Base-by-base conservation (phyloP, 768 basidiomycete genomes). In the Leccinum longicurvipes region DNA sequence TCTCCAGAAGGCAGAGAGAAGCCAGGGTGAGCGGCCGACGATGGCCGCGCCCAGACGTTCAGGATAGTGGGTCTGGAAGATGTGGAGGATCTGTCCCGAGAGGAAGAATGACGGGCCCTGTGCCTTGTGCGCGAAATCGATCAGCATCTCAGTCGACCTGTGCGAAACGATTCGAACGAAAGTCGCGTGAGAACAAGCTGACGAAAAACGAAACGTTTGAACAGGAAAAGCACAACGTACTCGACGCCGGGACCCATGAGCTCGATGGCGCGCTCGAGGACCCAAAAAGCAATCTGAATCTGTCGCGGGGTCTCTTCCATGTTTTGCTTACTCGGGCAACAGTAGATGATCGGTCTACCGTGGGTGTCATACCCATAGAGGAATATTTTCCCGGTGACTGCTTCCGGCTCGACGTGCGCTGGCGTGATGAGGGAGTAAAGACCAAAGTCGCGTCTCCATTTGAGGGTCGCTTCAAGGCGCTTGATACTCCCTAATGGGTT, bases 211-310 rank as follows among this genome's bases (percentile, higher is more conserved):
- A n/a, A 36, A 36, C 15, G 5, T n/a, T n/a, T n/a, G n/a, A 42
- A 21, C n/a, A 36, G 15, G 12, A 21, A 21, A 24, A 9, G 14
- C 2, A 23, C 15, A 6, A 75, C 84, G 52, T 63, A 90, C 90
- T 93, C 92, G 39, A 93, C 84, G 23, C 89, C 90, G 23, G 88
- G 84, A 15, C 79, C 82, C 84, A 91, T 89, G 53, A 92, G 76
- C 60, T 93, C 89, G 24, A 89, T 76, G 15, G 78, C 75, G 2
- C 88, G 81, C 69, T 96, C 93, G 27, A 95, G 70, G 74, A 85
- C 77, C 83, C 86, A 96, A 15, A 93, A 81, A 1, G 80, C 77
- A 61, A 80, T 87, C 46, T 91, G 81, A 47, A 93, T 79, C 71
- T 93, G 91, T 19, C 85, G 77, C 2, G 76, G 74, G 6, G 79